phyloP scores from a whole-genome alignment of 441 rosid genomes.

The Pelargonium cotyledonis region DNA sequence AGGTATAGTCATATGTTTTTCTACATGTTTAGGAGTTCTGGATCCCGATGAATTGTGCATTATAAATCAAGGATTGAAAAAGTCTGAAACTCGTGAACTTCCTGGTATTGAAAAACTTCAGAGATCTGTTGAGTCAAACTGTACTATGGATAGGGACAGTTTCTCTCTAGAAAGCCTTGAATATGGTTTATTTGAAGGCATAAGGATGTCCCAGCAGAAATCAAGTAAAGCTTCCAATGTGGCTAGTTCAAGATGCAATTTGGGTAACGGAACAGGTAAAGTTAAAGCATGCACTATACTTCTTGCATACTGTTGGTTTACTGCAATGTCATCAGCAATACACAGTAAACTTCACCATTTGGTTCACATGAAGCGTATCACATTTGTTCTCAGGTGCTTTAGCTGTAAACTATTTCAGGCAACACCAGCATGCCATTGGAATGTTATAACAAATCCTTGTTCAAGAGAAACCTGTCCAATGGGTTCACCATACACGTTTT shows the following conservation, averaged over 20 bases:
- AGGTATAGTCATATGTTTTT: too few relatives aligned
- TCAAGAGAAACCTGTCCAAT: neutral
- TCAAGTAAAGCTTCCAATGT: constrained; percentile 18
- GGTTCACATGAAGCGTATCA: neutral
- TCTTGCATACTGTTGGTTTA: constrained; percentile 12
- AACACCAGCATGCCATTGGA: neutral
- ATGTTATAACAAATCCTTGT: neutral
- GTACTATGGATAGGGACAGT: constrained; percentile 22
- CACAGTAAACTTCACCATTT: neutral
- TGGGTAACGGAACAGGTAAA: constrained; percentile 19
- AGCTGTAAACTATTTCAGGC: too few relatives aligned
- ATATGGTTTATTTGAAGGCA: constrained; percentile 44
- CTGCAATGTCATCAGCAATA: neutral
- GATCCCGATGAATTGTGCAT: constrained; percentile 53
- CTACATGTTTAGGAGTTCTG: constrained; percentile 49
- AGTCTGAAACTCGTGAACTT: constrained; percentile 18
- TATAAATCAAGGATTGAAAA: constrained; percentile 45
- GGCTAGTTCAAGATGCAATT: constrained; percentile 15
- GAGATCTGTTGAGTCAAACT: constrained; percentile 34
- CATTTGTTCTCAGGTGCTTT: too few relatives aligned
- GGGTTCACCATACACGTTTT: neutral
- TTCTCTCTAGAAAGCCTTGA: constrained; percentile 49
- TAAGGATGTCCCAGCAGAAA: constrained; percentile 29
- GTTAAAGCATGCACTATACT: constrained; percentile 20
- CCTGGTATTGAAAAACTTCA: constrained; percentile 27